These are phyloP conservation scores for Hibiscus tridactylites DNA, from an alignment of 345 rosid genomes.

Conservation along the genomic window DNA sequence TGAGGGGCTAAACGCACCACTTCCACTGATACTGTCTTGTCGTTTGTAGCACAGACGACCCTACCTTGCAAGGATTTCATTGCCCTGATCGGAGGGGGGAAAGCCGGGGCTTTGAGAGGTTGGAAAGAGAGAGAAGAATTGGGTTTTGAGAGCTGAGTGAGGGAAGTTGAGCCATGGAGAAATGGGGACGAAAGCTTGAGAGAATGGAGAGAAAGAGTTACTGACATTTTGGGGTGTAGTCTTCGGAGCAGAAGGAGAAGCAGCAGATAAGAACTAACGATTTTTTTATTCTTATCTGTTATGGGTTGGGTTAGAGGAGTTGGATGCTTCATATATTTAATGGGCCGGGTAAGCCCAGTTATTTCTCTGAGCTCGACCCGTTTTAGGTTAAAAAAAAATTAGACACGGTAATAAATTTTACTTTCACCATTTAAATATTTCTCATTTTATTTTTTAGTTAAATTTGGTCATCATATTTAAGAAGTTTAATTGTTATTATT, in stretches of 20 bases:
- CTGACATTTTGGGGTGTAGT: slow-evolving; percentile 16
- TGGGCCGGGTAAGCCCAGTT: neutral
- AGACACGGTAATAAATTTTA: neutral
- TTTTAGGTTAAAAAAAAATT: neutral
- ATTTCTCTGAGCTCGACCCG: neutral
- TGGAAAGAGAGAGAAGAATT: slow-evolving; percentile 13
- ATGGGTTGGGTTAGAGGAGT: neutral
- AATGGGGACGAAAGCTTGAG: slow-evolving; percentile 39
- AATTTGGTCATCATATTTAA: no score
- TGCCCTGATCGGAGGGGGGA: slow-evolving; percentile 51
- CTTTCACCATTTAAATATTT: neutral
- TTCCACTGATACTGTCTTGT: slow-evolving; percentile 86
- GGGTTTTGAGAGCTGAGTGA: slow-evolving; percentile 41
- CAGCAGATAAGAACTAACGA: neutral
- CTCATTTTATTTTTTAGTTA: no score
- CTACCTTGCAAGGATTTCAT: slow-evolving; percentile 70
- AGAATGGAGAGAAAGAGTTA: slow-evolving; percentile 36
- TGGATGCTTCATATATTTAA: neutral
- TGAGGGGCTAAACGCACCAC: slow-evolving; percentile 64
- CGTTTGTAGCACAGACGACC: slow-evolving; percentile 70
- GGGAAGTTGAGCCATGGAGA: slow-evolving; percentile 49
- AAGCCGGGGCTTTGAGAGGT: slow-evolving; percentile 7
- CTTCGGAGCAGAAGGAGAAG: neutral
- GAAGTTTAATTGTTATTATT: no score
- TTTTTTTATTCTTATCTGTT: neutral